Evolutionary conservation across 257 asterid genomes (phyloP).

Genomic region (Penstemon davidsonii): DNA sequence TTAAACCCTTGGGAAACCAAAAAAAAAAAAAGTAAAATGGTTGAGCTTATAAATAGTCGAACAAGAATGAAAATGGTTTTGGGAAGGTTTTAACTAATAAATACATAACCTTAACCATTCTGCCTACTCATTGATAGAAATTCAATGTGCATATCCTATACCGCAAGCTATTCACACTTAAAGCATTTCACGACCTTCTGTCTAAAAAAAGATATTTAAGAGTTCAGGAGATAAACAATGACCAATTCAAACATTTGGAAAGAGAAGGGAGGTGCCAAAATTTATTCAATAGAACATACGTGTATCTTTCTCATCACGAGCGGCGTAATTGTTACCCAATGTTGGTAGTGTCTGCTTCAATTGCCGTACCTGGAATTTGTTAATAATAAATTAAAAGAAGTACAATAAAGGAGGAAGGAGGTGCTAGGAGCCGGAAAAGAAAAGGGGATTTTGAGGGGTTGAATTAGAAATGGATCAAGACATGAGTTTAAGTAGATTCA

Average conservation of each 20-base stretch:
- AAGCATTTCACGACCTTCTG: not conserved
- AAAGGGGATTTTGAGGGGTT: not conserved
- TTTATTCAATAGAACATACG: slow-evolving; percentile 44
- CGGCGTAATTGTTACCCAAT: slow-evolving; percentile 85
- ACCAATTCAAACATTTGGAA: slow-evolving; percentile 14
- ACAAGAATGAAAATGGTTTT: not conserved
- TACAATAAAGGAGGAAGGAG: slow-evolving; percentile 6
- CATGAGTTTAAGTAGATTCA: slow-evolving; percentile 14
- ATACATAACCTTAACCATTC: too few relatives aligned
- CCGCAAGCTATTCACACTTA: not conserved
- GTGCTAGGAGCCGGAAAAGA: slow-evolving; percentile 1
- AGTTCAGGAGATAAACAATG: slow-evolving; percentile 1
- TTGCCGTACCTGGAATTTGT: slow-evolving; percentile 60
- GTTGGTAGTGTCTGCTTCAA: slow-evolving; percentile 64
- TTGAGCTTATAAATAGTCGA: not conserved
- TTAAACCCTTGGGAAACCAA: too few relatives aligned
- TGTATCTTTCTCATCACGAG: slow-evolving; percentile 65
- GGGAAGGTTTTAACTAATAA: not conserved
- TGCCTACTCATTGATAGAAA: not conserved
- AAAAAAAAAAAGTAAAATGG: too few relatives aligned
- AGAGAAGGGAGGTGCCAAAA: slow-evolving; percentile 9
- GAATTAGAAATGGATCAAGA: slow-evolving; percentile 18
- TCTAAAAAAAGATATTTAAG: not conserved
- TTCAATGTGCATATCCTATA: not conserved
- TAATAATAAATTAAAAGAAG: slow-evolving; percentile 11